Percentiles rank a stretch among this genome's conserved stretches.
phyloP scores from a whole-genome alignment of 495 filamentous ascomycete species.

The Patellaria atrata region DNA sequence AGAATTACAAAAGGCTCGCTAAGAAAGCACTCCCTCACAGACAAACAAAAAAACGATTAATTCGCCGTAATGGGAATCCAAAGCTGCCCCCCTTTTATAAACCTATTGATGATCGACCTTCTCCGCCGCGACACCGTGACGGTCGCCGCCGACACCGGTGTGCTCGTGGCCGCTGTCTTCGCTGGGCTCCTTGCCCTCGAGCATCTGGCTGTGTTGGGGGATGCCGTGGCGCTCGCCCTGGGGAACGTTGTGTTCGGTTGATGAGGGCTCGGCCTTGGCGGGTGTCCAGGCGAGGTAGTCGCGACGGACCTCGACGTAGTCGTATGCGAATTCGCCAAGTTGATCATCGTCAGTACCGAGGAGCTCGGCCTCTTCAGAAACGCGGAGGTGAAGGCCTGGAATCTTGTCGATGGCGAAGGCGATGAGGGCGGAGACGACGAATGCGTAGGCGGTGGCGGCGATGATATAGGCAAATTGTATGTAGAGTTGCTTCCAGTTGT shows the following conservation, averaged over 20 bases:
- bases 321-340: slow-evolving; percentile 96
- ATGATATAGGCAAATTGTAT: slow-evolving; percentile 84
- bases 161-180: slow-evolving; percentile 27
- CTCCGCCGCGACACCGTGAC: slow-evolving; percentile 19
- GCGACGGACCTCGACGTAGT: slow-evolving; percentile 95
- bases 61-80: too few species aligned
- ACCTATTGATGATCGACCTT: slow-evolving; percentile 4
- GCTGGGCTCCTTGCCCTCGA: slow-evolving; percentile 43
- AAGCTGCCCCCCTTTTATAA: neutral
- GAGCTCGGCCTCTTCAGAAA: slow-evolving; percentile 89
- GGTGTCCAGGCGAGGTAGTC: slow-evolving; percentile 98
- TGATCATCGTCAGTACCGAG: slow-evolving; percentile 99
- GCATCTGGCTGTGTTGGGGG: slow-evolving; percentile 58
- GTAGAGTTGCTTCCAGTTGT: slow-evolving; percentile 82
- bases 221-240: slow-evolving; percentile 70
- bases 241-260: slow-evolving; percentile 47
- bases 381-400: slow-evolving; percentile 82
- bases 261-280: slow-evolving; percentile 47
- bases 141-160: slow-evolving; percentile 29
- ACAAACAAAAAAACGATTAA: too few species aligned
- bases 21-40: too few species aligned
- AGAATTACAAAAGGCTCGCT: too few species aligned
- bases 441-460: slow-evolving; percentile 59
- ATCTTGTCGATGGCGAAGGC: slow-evolving; percentile 74
- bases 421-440: slow-evolving; percentile 70